Conservation (phyloP, 148 eudicot genomes). For the Silene conica region DNA sequence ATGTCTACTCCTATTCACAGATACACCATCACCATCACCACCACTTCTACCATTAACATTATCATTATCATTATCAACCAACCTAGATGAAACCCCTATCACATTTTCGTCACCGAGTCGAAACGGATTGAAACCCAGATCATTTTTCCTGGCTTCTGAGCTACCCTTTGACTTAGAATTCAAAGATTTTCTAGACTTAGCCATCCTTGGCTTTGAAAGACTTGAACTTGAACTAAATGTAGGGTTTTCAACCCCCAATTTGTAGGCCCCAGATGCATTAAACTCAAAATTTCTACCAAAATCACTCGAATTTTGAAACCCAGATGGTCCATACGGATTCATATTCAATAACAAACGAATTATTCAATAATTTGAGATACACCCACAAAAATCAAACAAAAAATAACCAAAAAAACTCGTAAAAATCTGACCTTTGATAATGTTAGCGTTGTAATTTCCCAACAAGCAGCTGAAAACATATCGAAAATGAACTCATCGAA, state of each 20-base stretch:
- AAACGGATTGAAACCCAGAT: conserved; percentile 49
- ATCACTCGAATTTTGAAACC: conserved; percentile 28
- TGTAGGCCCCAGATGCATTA: conserved; percentile 28
- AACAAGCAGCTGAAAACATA: conserved; percentile 26
- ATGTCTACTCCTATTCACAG: conserved; percentile 26
- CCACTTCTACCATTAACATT: too few species aligned
- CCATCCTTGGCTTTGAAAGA: conserved; percentile 49
- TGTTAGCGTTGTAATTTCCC: neutral
- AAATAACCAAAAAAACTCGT: neutral
- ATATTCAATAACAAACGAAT: conserved; percentile 14
- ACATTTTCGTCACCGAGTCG: conserved; percentile 27
- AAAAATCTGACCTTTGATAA: conserved; percentile 25
- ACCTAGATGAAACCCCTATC: conserved; percentile 27
- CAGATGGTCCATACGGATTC: conserved; percentile 34
- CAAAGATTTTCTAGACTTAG: conserved; percentile 42
- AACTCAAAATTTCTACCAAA: conserved; percentile 47
- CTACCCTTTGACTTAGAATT: conserved; percentile 28
- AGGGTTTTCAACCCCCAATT: conserved; percentile 36
- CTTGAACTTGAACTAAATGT: conserved; percentile 31
- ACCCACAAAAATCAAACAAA: conserved; percentile 22
- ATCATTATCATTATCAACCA: conserved; percentile 19
- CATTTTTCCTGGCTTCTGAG: conserved; percentile 32
- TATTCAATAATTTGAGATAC: conserved; percentile 16
- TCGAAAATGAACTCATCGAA: conserved; percentile 30
- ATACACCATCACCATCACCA: conserved; percentile 20